phyloP scores from a whole-genome alignment of 2,329 filamentous ascomycete species.

The Pseudopyrenochaeta lycopersici region DNA sequence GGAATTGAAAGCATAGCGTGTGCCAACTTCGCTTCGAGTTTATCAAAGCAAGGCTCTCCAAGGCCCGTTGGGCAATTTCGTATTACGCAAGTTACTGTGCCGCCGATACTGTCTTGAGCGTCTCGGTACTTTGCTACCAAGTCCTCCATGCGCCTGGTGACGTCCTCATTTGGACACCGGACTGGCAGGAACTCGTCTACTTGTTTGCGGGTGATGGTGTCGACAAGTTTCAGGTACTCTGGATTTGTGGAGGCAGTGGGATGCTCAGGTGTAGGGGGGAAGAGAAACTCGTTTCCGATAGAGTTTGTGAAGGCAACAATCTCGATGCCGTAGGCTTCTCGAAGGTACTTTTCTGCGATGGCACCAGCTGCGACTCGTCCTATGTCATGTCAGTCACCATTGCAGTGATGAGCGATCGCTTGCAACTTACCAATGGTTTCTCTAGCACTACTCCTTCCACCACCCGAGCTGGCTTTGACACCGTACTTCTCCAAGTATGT shows the following conservation, averaged over 20 bases:
- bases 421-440: conserved; percentile 80
- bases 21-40: conserved; percentile 88
- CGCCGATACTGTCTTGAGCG: conserved; percentile 86
- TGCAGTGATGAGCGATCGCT: neutral
- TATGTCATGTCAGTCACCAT: conserved; percentile 41
- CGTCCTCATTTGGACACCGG: conserved; percentile 78
- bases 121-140: conserved; percentile 81
- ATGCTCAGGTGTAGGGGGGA: conserved; percentile 71
- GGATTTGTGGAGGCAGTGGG: conserved; percentile 78
- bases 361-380: conserved; percentile 88
- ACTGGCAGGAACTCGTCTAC: conserved; percentile 89
- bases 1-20: conserved; percentile 97
- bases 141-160: conserved; percentile 76
- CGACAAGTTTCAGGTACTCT: conserved; percentile 76
- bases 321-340: conserved; percentile 81
- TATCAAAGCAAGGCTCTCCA: conserved; percentile 94
- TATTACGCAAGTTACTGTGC: conserved; percentile 93
- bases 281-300: conserved; percentile 81
- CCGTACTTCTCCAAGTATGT: conserved; percentile 98
- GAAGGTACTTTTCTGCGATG: conserved; percentile 92
- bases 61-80: conserved; percentile 84
- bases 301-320: conserved; percentile 91
- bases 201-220: conserved; percentile 74
- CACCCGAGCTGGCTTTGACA: conserved; percentile 88
- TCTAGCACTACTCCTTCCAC: conserved; percentile 88